Base-by-base conservation (phyloP, 495 filamentous ascomycete species). In the Tuber melanosporum region DNA sequence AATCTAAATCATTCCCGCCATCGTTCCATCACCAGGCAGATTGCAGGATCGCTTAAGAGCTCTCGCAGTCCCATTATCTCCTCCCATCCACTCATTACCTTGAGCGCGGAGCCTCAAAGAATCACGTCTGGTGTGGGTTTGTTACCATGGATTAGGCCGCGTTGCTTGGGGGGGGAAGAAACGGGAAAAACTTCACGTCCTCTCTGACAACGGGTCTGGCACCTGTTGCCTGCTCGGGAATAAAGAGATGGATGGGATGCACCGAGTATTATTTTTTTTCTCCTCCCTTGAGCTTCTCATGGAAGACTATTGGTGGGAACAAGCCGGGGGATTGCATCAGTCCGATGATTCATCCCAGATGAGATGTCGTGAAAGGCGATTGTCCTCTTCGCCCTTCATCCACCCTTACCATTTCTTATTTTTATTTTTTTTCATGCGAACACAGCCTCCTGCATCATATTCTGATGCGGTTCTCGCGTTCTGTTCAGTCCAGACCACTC, bases 1-100 rank as follows among this genome's bases (percentile, higher is more conserved):
- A 66, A 66, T 14, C 3, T 9, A 66, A 66, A 66, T n/a, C 57
- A 66, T 32, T 66, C 57, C 57, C 57, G 57, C 57, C 32, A n/a
- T 66, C 57, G 57, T 66, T 66, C 57, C 57, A 66, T 66, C 22
- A 32, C 57, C 57, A 66, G 26, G 57, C 57, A 66, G 57, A 66
- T 66, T 66, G 57, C 57, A 66, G 57, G 57, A n/a, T 66, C 57
- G 57, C 57, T 66, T 66, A 32, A 2, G n/a, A 66, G 57, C 57
- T 66, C 12, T 17, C 57, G 26, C 57, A 15, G 12, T 66, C 57
- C 57, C 26, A 66, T 32, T 9, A 12, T 17, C 57, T 32, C 57
- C 57, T 32, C 22, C 57, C 14, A 66, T 66, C 57, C 57, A 66
- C 12, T 32, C 57, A 66, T 14, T 12, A 66, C 14, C 7, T 15